Conservation (phyloP, 306 rosid genomes). For the Datisca glomerata region DNA sequence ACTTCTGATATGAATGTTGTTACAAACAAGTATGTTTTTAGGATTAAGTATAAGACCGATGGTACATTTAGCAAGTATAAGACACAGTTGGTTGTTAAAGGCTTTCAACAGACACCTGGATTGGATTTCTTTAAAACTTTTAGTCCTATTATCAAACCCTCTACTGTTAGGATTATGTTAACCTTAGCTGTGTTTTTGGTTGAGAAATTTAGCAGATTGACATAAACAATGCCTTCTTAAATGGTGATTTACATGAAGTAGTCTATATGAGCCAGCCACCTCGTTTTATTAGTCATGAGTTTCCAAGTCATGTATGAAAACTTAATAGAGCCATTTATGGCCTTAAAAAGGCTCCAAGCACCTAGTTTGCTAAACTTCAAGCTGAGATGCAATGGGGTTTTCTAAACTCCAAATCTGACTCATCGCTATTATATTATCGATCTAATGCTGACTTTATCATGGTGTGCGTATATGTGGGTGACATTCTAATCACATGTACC, state of each 20-base stretch:
- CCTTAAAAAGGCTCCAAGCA: too few relatives aligned
- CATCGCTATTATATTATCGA: background rate
- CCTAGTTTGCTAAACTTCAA: background rate
- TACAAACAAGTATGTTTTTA: background rate
- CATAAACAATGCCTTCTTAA: too few relatives aligned
- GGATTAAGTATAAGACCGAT: background rate
- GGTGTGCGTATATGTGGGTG: background rate
- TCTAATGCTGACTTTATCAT: background rate
- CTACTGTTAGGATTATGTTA: too few relatives aligned
- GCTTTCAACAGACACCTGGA: too few relatives aligned
- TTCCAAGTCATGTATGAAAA: background rate
- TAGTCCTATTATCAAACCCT: too few relatives aligned
- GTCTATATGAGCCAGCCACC: background rate
- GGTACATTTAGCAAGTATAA: too few relatives aligned
- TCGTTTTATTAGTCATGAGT: background rate
- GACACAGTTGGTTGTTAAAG: background rate
- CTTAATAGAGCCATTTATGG: background rate
- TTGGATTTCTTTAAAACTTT: too few relatives aligned
- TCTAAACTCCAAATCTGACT: background rate
- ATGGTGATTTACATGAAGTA: too few relatives aligned
- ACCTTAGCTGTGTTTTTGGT: background rate
- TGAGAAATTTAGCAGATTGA: background rate
- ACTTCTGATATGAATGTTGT: too few relatives aligned
- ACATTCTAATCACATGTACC: background rate
- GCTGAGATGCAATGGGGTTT: background rate